Evolutionary conservation across 2,329 filamentous ascomycete species (phyloP).

Genomic region (Cryphonectria naterciae): DNA sequence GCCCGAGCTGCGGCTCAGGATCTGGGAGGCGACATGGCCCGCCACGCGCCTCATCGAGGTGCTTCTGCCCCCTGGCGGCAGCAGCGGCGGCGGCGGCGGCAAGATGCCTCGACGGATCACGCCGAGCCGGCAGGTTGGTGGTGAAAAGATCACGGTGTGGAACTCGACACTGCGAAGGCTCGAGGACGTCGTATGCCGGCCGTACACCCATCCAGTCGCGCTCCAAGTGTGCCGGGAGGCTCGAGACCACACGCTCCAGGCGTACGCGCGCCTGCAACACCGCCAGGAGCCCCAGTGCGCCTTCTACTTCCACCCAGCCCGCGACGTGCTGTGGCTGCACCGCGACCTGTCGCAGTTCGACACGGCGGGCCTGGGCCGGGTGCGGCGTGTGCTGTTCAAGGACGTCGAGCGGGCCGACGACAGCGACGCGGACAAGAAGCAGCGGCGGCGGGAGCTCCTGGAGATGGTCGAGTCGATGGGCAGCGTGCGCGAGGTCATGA

Average conservation of each 20-base stretch:
- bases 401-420: conserved; percentile 28
- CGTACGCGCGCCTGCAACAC: conserved; percentile 29
- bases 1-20: conserved; percentile 25
- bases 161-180: conserved; percentile 19
- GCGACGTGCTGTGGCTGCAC: conserved; percentile 29
- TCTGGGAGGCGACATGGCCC: conserved; percentile 30
- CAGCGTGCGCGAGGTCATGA: conserved; percentile 28
- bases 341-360: conserved; percentile 29
- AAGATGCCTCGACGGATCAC: conserved; percentile 20
- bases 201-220: conserved; percentile 22
- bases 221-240: conserved; percentile 29
- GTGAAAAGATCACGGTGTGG: conserved; percentile 24
- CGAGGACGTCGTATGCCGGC: conserved; percentile 20
- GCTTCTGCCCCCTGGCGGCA: conserved; percentile 15
- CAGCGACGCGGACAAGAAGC: conserved; percentile 29
- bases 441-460: conserved; percentile 28
- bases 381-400: conserved; percentile 28
- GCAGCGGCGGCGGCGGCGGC: background rate
- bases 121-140: conserved; percentile 28
- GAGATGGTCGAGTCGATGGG: conserved; percentile 30
- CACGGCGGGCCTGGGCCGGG: conserved; percentile 14
- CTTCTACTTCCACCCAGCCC: conserved; percentile 28
- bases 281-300: conserved; percentile 15
- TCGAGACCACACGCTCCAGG: conserved; percentile 24
- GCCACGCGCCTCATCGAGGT: conserved; percentile 26